phyloP scores from a whole-genome alignment of 1,284 basidiomycete species.

The Heterobasidion occidentale region DNA sequence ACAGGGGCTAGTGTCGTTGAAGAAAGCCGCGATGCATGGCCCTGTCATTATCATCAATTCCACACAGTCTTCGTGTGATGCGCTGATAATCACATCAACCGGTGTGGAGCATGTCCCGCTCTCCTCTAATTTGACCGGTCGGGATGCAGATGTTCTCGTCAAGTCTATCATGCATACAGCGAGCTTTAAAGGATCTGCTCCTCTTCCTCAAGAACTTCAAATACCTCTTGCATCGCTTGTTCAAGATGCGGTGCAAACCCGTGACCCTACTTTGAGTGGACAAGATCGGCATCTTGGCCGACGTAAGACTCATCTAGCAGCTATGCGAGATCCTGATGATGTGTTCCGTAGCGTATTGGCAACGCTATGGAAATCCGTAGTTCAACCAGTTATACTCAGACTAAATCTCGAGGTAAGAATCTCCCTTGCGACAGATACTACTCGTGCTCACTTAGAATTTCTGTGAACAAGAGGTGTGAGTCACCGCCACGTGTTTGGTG shows the following conservation, averaged over 20 bases:
- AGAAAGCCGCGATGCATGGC: neutral
- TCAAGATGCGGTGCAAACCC: neutral
- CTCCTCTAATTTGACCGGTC: neutral
- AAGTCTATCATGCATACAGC: neutral
- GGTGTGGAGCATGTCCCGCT: neutral
- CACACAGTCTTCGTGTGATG: neutral
- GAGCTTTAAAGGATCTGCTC: neutral
- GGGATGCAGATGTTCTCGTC: neutral
- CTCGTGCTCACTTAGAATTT: neutral
- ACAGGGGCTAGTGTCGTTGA: neutral
- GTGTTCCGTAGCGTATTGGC: neutral
- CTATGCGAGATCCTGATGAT: neutral
- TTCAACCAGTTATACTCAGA: neutral
- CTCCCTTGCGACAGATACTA: neutral
- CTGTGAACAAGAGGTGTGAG: neutral
- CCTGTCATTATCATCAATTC: slow-evolving; percentile 7
- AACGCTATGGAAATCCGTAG: neutral
- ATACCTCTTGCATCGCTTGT: neutral
- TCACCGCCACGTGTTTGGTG: slow-evolving; percentile 1
- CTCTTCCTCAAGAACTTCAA: neutral
- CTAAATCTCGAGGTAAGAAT: neutral
- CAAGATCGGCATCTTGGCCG: no score
- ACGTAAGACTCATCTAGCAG: no score
- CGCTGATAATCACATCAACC: neutral
- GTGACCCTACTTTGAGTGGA: neutral